Conservation (phyloP, 2,329 filamentous ascomycete genomes). For the Calonectria hongkongensis region DNA sequence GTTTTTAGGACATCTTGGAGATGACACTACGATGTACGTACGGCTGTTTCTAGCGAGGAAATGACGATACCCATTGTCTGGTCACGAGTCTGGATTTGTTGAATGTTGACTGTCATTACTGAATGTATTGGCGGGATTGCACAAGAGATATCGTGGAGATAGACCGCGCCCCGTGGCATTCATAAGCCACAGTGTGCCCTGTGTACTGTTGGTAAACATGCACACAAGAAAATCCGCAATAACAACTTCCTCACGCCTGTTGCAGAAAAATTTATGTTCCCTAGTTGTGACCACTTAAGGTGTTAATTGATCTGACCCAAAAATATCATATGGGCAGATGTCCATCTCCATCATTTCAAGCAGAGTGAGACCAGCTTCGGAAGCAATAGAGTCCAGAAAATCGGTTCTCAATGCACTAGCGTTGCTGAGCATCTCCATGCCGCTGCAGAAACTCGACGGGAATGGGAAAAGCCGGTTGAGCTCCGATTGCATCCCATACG, state of each 20-base stretch:
- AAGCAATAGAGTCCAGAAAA: background rate
- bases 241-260: no score
- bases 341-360: constrained; percentile 20
- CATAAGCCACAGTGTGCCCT: background rate
- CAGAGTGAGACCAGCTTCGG: background rate
- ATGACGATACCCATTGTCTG: constrained; percentile 47
- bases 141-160: background rate
- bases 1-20: constrained; percentile 29
- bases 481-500: background rate
- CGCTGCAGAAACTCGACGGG: constrained; percentile 18
- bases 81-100: background rate
- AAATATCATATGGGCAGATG: constrained; percentile 3
- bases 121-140: background rate
- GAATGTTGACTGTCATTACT: background rate
- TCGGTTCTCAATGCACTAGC: background rate
- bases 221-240: no score
- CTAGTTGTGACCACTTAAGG: background rate
- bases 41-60: constrained; percentile 43
- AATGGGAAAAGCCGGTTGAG: constrained; percentile 29
- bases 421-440: constrained; percentile 10
- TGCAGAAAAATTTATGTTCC: background rate
- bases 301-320: background rate
- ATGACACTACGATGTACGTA: constrained; percentile 42
- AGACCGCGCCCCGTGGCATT: background rate
- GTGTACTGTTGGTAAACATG: background rate